phyloP scores from a whole-genome alignment of 2,329 filamentous ascomycete genomes.

The Zymoseptoria crescenta region DNA sequence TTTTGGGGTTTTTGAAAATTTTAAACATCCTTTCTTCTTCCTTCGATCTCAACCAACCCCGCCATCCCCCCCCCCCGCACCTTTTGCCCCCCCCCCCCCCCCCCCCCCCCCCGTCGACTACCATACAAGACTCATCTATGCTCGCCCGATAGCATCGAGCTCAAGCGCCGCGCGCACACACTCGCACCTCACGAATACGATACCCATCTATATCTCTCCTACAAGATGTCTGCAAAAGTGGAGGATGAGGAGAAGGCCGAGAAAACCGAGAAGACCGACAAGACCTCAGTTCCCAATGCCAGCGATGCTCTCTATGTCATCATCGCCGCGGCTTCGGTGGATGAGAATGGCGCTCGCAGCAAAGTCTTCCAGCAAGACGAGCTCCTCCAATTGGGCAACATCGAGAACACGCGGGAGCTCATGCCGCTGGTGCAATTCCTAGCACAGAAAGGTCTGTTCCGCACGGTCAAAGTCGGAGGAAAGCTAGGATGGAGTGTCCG shows the following conservation, averaged over 20 bases:
- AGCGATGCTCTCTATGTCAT: slow-evolving; percentile 25
- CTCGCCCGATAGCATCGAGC: background rate
- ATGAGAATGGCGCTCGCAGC: slow-evolving; percentile 20
- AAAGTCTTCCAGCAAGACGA: slow-evolving; percentile 28
- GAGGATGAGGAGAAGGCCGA: background rate
- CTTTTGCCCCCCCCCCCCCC: background rate
- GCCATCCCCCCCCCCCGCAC: no score
- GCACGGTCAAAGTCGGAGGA: slow-evolving; percentile 22
- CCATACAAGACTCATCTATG: background rate
- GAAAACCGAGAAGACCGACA: background rate
- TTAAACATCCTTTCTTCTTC: no score
- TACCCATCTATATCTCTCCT: background rate
- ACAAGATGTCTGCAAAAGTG: background rate
- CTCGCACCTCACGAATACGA: background rate
- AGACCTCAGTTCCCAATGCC: slow-evolving; percentile 10
- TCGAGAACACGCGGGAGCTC: slow-evolving; percentile 17
- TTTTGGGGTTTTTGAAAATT: no score
- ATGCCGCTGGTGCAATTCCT: slow-evolving; percentile 28
- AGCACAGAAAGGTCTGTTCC: slow-evolving; percentile 25
- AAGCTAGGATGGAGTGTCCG: slow-evolving; percentile 25
- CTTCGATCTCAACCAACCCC: no score
- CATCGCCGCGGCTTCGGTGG: slow-evolving; percentile 16
- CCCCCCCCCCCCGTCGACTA: background rate
- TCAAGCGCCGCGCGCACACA: background rate
- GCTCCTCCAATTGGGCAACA: slow-evolving; percentile 20